Evolutionary conservation across 176 grass and related monocot species (phyloP), one percentile per base, ranked within the genome.

Genomic region (Musa beccarii): DNA sequence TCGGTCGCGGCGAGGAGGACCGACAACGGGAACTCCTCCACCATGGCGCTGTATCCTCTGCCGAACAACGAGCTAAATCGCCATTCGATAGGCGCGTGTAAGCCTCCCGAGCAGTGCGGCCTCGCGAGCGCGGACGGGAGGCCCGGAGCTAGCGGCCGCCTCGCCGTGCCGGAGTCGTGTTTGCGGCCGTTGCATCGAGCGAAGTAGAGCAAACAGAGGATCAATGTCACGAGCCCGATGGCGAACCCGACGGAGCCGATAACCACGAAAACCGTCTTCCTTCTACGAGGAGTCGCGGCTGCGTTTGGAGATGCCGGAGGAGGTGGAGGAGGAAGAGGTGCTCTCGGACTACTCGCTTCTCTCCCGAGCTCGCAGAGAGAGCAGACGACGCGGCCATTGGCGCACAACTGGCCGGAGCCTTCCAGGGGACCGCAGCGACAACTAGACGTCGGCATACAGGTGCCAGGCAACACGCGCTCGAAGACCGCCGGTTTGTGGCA

Each of bases 351-450:
- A 81, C 2, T 13, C 10, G 16, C 56, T 29, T 52, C 76, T 1
- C 73, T 21, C 17, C 88, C 62, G 69, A 86, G 81, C 0, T 72
- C 71, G 75, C 93, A 97, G 74, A 83, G 83, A 22, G 79, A 54
- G 78, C 93, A 97, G 63, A 97, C 71, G 70, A 81, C 87, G 8
- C 59, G 69, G 21, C 26, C 66, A 4, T 17, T 12, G 15, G 26
- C 12, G 79, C 93, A 97, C 54, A 87, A 59, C 73, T 69, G 90
- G 34, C 77, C 93, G 2, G 93, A 97, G 21, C 85, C 90, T 25
- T 88, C 59, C 71, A 97, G 13, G 68, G 92, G 61, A 73, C 93
- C 90, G 78, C 93, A 97, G 1, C 21, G 0, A 77, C 93, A 97
- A 0, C 55, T 59, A 2, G 85, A 68, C 71, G 88, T 75, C 28